phyloP scores from a whole-genome alignment of 192 early-diverging fungal species.

The Entomortierella lignicola region DNA sequence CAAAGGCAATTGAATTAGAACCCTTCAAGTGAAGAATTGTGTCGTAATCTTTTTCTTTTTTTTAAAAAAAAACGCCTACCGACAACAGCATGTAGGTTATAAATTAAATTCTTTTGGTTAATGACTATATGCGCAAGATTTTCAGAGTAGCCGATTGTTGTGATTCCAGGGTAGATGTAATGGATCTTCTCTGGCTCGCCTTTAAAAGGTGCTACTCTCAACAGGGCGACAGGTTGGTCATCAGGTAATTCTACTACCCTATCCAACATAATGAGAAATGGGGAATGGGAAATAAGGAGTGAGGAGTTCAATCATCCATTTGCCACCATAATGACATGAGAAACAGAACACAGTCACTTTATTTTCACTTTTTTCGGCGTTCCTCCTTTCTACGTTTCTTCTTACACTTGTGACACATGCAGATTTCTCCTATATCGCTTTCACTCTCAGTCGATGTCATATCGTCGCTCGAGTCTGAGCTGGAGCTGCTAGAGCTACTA shows the following conservation, averaged over 20 bases:
- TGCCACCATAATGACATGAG: background rate
- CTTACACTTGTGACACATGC: conserved; percentile 71
- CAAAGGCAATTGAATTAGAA: no score
- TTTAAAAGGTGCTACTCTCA: background rate
- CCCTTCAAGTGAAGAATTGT: no score
- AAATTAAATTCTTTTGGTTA: background rate
- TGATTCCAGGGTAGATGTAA: conserved; percentile 2
- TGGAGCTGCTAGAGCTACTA: conserved; percentile 53
- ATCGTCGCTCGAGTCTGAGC: conserved; percentile 37
- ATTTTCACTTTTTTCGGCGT: conserved; percentile 4
- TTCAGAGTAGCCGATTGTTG: background rate
- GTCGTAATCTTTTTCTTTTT: no score
- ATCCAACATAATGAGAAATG: background rate
- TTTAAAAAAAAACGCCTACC: background rate
- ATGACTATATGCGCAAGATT: background rate
- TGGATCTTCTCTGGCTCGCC: background rate
- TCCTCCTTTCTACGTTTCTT: conserved; percentile 58
- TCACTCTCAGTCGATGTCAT: conserved; percentile 60
- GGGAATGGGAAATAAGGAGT: background rate
- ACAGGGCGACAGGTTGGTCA: background rate
- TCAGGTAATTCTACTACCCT: background rate
- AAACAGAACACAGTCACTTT: background rate
- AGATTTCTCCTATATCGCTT: conserved; percentile 64
- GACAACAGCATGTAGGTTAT: background rate
- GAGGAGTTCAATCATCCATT: background rate